phyloP scores from a whole-genome alignment of 805 yeast genomes.

The Wickerhamiella cacticola region DNA sequence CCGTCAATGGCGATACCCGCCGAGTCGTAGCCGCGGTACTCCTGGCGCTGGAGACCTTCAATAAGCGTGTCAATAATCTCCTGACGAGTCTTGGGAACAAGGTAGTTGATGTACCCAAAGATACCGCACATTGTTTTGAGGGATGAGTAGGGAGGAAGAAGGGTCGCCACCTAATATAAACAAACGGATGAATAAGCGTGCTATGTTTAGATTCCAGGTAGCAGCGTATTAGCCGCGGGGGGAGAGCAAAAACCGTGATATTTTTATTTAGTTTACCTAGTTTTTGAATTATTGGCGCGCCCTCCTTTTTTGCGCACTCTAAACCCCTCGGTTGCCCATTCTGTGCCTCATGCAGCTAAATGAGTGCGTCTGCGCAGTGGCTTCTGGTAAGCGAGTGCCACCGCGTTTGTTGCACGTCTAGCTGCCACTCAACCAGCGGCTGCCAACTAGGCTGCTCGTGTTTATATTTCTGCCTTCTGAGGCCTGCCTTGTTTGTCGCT shows the following conservation, averaged over 20 bases:
- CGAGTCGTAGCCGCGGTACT: slow-evolving; percentile 97
- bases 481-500: too few relatives aligned
- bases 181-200: slow-evolving; percentile 9
- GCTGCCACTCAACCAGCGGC: too few relatives aligned
- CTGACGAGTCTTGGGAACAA: slow-evolving; percentile 84
- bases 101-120: slow-evolving; percentile 92
- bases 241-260: too few relatives aligned
- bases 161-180: slow-evolving; percentile 7
- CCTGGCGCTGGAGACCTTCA: slow-evolving; percentile 64
- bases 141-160: neutral
- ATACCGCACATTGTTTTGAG: slow-evolving; percentile 57
- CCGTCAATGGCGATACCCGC: slow-evolving; percentile 95
- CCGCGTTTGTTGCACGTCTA: too few relatives aligned
- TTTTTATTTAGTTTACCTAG: too few relatives aligned
- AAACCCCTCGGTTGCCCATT: too few relatives aligned
- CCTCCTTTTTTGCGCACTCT: too few relatives aligned
- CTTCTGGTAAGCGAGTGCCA: neutral
- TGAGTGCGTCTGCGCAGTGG: slow-evolving; percentile 4
- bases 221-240: too few relatives aligned
- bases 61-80: slow-evolving; percentile 81
- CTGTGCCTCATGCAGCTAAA: neutral
- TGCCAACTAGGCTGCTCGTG: neutral
- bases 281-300: too few relatives aligned
- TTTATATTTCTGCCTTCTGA: too few relatives aligned
- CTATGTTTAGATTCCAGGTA: neutral